These are phyloP conservation scores for Trichoderma sp. DNA, from an alignment of 2,329 filamentous ascomycete species.

Conservation along the genomic window DNA sequence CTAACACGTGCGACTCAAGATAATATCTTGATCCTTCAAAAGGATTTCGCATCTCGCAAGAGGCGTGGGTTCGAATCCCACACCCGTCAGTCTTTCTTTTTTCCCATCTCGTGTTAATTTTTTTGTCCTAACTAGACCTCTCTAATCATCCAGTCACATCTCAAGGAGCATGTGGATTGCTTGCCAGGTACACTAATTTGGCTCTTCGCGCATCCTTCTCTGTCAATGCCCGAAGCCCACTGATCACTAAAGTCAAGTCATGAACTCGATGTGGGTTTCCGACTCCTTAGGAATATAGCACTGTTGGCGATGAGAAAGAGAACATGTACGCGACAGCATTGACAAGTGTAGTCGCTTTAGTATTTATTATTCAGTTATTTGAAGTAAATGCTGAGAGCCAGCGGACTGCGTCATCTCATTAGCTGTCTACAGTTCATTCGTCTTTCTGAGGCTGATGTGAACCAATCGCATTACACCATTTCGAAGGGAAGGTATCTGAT, in stretches of 20 bases:
- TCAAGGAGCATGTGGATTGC: not conserved
- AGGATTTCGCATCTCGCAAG: slow-evolving; percentile 21
- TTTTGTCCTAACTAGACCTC: not conserved
- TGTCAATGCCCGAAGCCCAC: no score
- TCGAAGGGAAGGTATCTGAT: not conserved
- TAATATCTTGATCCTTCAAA: slow-evolving; percentile 16
- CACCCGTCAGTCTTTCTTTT: slow-evolving; percentile 18
- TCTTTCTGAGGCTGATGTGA: not conserved
- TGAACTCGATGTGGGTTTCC: no score
- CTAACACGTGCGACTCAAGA: slow-evolving; percentile 21
- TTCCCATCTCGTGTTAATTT: not conserved
- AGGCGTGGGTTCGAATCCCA: slow-evolving; percentile 21
- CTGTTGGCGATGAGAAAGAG: not conserved
- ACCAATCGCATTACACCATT: slow-evolving; percentile 1
- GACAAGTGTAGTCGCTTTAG: not conserved
- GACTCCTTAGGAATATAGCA: no score
- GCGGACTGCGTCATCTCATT: not conserved
- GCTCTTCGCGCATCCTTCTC: no score
- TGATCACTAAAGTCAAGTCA: no score
- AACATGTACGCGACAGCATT: not conserved
- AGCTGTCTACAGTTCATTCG: not conserved
- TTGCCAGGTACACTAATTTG: no score
- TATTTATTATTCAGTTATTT: not conserved
- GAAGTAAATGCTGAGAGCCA: not conserved
- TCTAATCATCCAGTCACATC: not conserved